Evolutionary conservation across 139 green algal genomes (phyloP).

Genomic region (Tetraselmis chui): DNA sequence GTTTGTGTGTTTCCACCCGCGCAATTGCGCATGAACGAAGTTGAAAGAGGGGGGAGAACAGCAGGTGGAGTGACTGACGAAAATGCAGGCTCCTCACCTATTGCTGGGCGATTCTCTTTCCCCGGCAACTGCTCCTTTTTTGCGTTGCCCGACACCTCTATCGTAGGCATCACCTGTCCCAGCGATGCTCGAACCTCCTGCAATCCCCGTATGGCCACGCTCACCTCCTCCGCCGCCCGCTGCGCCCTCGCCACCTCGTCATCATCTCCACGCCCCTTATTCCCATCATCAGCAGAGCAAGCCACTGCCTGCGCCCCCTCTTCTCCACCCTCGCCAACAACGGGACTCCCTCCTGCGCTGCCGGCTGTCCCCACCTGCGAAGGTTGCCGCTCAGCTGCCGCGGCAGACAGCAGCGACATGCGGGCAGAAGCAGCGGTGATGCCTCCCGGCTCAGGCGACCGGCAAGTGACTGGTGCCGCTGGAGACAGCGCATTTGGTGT

Average conservation of each 20-base stretch:
- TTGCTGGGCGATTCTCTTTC: background rate
- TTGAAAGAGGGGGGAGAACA: no score
- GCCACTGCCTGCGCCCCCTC: no score
- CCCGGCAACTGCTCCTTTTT: background rate
- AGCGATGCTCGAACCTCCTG: background rate
- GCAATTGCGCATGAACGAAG: no score
- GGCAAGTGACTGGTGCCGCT: background rate
- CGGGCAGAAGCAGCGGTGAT: background rate
- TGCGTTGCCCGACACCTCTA: background rate
- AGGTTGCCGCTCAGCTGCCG: background rate
- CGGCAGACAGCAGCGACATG: background rate
- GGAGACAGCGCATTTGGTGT: no score
- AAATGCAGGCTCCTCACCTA: no score
- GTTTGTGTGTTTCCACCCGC: no score
- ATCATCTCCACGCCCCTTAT: background rate
- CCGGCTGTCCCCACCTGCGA: no score
- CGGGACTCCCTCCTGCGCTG: no score
- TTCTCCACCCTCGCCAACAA: no score
- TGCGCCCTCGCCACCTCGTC: background rate
- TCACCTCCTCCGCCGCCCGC: background rate
- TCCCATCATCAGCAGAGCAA: no score
- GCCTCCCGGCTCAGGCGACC: background rate
- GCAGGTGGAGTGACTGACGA: no score
- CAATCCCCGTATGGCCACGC: background rate
- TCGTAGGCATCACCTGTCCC: background rate